phyloP scores from a whole-genome alignment of 805 yeast genomes.

The Spathaspora sp. region DNA sequence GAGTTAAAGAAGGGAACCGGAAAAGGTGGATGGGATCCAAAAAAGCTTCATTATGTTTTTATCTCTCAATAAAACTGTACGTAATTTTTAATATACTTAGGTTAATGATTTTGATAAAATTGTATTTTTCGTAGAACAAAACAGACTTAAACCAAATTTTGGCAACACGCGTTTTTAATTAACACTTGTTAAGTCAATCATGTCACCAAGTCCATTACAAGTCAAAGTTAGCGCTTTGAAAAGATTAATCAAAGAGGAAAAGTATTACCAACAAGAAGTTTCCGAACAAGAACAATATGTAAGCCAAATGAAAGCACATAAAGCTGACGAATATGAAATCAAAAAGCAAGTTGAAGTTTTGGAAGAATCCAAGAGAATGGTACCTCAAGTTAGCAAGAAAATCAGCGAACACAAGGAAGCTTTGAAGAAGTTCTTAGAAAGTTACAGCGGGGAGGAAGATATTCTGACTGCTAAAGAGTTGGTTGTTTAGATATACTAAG shows the following conservation, averaged over 20 bases:
- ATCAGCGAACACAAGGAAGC: slow-evolving; percentile 15
- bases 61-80: neutral
- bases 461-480: slow-evolving; percentile 16
- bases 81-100: neutral
- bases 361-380: slow-evolving; percentile 37
- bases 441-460: slow-evolving; percentile 27
- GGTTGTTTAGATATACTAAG: neutral
- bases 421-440: slow-evolving; percentile 6
- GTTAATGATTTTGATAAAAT: neutral
- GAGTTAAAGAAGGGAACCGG: slow-evolving; percentile 15
- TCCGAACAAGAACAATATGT: slow-evolving; percentile 49
- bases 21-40: slow-evolving; percentile 21
- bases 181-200: slow-evolving; percentile 16
- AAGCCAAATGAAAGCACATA: slow-evolving; percentile 40
- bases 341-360: slow-evolving; percentile 43
- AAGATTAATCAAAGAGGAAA: slow-evolving; percentile 66
- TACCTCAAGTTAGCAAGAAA: slow-evolving; percentile 22
- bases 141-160: neutral
- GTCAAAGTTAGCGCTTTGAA: slow-evolving; percentile 69
- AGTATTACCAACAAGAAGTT: slow-evolving; percentile 56
- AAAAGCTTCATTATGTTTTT: slow-evolving; percentile 8
- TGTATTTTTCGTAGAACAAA: neutral
- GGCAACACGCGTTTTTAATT: neutral
- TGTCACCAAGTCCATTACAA: slow-evolving; percentile 70
- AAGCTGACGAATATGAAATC: slow-evolving; percentile 62